Evolutionary conservation across 192 early-diverging fungal genomes (phyloP).

Genomic region (Funneliformis mosseae): DNA sequence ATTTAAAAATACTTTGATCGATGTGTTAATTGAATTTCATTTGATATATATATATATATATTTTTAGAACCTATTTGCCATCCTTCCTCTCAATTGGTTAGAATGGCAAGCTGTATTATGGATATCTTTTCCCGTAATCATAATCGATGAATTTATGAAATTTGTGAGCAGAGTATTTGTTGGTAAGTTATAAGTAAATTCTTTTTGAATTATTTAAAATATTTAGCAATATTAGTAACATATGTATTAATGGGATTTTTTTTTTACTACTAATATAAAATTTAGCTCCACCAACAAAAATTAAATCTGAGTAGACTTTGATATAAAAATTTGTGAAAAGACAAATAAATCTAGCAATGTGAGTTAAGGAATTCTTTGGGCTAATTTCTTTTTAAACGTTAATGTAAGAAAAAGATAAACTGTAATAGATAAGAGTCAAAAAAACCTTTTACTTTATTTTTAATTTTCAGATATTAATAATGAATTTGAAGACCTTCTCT

Average conservation of each 20-base stretch:
- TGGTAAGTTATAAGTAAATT: background rate
- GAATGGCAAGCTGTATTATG: conserved; percentile 93
- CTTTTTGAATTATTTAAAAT: background rate
- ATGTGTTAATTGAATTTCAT: background rate
- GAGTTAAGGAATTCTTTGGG: background rate
- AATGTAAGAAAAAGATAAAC: background rate
- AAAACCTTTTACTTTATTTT: too few species aligned
- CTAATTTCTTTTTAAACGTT: background rate
- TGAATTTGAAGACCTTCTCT: too few species aligned
- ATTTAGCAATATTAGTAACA: background rate
- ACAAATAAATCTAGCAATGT: background rate
- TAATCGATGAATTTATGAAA: conserved; percentile 94
- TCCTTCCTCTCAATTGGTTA: conserved; percentile 78
- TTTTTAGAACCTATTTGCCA: conserved; percentile 81
- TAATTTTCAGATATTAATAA: too few species aligned
- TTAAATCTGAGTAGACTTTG: background rate
- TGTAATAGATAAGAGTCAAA: background rate
- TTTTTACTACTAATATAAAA: background rate
- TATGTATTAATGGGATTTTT: background rate
- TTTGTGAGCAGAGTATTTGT: conserved; percentile 59
- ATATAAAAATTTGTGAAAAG: background rate
- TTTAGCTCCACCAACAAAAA: conserved; percentile 16
- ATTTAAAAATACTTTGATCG: conserved; percentile 21
- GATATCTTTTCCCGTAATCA: conserved; percentile 90
- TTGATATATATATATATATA: too few species aligned